A percentile compares a stretch with the other conserved stretches of the same genome.
Conservation (phyloP, 257 asterid genomes). For the Anisodus tanguticus region DNA sequence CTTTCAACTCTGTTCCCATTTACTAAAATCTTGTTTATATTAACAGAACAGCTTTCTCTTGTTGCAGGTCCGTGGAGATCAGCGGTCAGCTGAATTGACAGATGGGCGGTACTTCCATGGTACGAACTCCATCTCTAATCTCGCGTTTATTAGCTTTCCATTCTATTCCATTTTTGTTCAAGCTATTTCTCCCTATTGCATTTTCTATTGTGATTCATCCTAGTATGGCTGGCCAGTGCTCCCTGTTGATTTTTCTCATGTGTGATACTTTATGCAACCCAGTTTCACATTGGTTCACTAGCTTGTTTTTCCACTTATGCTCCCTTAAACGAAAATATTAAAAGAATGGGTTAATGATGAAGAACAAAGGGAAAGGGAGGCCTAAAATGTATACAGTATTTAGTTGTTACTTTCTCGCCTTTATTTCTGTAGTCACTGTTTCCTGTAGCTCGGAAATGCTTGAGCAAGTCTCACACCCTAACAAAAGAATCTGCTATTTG, state of each 20-base stretch:
- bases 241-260: not conserved
- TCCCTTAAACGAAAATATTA: not conserved
- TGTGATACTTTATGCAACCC: slow-evolving; percentile 28
- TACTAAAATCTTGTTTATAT: slow-evolving; percentile 19
- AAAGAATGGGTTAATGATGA: not conserved
- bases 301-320: slow-evolving; percentile 13
- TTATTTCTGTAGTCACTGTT: slow-evolving; percentile 12
- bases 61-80: slow-evolving; percentile 65
- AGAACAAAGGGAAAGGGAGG: slow-evolving; percentile 10
- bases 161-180: slow-evolving; percentile 10
- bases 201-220: slow-evolving; percentile 18
- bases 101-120: slow-evolving; percentile 84
- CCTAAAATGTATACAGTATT: not conserved
- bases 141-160: slow-evolving; percentile 2
- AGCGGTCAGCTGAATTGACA: slow-evolving; percentile 46
- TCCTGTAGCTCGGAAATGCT: not conserved
- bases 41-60: slow-evolving; percentile 32
- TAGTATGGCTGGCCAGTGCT: not conserved
- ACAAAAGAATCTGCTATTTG: slow-evolving; percentile 8
- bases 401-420: not conserved
- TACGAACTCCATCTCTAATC: slow-evolving; percentile 38
- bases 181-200: slow-evolving; percentile 5
- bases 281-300: slow-evolving; percentile 16
- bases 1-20: slow-evolving; percentile 11
- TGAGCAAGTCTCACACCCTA: slow-evolving; percentile 4